These are phyloP conservation scores for Macrophomina phaseolina DNA, from an alignment of 2,329 filamentous ascomycete species.

Conservation along the genomic window DNA sequence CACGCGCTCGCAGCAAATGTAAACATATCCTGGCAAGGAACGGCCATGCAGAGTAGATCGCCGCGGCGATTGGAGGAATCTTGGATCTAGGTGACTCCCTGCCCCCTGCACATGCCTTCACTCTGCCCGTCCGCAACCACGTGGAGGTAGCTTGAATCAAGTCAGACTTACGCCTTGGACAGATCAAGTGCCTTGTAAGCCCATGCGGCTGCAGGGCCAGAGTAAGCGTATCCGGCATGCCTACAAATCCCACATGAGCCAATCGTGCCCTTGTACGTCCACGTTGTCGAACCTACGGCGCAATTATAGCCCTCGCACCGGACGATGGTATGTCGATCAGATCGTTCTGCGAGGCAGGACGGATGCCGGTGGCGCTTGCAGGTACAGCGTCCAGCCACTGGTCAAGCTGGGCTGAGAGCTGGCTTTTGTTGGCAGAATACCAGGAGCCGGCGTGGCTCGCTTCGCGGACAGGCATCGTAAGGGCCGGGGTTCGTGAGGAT, in stretches of 20 bases:
- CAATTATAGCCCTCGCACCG: conserved; percentile 84
- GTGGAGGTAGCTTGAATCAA: neutral
- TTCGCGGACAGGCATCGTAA: conserved; percentile 51
- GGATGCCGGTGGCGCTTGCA: conserved; percentile 65
- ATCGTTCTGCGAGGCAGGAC: conserved; percentile 48
- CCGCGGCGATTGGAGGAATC: neutral
- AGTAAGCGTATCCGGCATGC: conserved; percentile 93
- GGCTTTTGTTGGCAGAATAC: conserved; percentile 70
- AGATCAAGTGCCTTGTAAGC: conserved; percentile 91
- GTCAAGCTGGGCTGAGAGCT: conserved; percentile 74
- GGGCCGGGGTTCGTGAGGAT: neutral
- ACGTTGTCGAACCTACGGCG: conserved; percentile 69
- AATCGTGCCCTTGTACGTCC: conserved; percentile 3
- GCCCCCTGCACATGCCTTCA: neutral
- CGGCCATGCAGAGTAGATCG: neutral
- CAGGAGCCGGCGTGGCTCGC: conserved; percentile 85
- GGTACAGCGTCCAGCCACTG: conserved; percentile 76
- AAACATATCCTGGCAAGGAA: neutral
- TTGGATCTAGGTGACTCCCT: neutral
- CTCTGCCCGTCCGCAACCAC: neutral
- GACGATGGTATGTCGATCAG: conserved; percentile 65
- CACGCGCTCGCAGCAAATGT: neutral
- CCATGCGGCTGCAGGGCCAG: conserved; percentile 89
- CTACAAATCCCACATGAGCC: conserved; percentile 54
- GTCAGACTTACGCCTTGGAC: conserved; percentile 64